Percentiles rank a stretch among this genome's conserved stretches.
Evolutionary conservation across 2,329 filamentous ascomycete species (phyloP).

Genomic region (Diaporthe longicolla): DNA sequence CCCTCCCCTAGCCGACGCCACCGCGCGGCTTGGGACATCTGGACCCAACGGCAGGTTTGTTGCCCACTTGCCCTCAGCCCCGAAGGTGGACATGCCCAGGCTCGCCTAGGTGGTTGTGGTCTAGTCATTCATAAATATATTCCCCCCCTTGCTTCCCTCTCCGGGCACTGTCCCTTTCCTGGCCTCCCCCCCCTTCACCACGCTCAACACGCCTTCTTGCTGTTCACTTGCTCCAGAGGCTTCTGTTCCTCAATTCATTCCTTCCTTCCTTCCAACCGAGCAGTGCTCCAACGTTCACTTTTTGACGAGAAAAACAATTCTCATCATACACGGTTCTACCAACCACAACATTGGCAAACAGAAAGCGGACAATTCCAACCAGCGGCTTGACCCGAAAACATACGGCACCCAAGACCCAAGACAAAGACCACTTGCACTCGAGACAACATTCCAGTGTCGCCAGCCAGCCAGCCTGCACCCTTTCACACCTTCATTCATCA

Average conservation of each 20-base stretch:
- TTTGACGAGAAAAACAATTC: constrained; percentile 28
- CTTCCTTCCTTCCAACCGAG: constrained; percentile 41
- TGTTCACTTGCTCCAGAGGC: constrained; percentile 25
- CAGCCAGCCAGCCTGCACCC: constrained; percentile 20
- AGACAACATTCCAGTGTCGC: constrained; percentile 32
- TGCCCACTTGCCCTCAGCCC: constrained; percentile 8
- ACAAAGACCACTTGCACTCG: constrained; percentile 16
- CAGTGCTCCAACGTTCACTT: constrained; percentile 41
- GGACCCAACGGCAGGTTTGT: background rate
- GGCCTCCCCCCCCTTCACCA: constrained; percentile 2
- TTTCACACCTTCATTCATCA: constrained; percentile 40
- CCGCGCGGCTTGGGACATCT: constrained; percentile 8
- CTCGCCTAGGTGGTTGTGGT: background rate
- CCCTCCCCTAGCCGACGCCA: constrained; percentile 23
- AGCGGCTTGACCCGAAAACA: constrained; percentile 29
- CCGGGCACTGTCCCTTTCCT: background rate
- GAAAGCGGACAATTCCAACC: constrained; percentile 8
- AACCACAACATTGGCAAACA: constrained; percentile 34
- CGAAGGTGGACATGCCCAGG: constrained; percentile 24
- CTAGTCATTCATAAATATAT: constrained; percentile 36
- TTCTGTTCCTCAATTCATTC: constrained; percentile 38
- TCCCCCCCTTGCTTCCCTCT: constrained; percentile 13
- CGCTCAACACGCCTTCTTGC: constrained; percentile 32
- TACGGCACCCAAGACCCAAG: constrained; percentile 31
- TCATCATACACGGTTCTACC: constrained; percentile 33